Conservation (phyloP, 108 stramenopile genomes). For the Nitzschia inconspicua region DNA sequence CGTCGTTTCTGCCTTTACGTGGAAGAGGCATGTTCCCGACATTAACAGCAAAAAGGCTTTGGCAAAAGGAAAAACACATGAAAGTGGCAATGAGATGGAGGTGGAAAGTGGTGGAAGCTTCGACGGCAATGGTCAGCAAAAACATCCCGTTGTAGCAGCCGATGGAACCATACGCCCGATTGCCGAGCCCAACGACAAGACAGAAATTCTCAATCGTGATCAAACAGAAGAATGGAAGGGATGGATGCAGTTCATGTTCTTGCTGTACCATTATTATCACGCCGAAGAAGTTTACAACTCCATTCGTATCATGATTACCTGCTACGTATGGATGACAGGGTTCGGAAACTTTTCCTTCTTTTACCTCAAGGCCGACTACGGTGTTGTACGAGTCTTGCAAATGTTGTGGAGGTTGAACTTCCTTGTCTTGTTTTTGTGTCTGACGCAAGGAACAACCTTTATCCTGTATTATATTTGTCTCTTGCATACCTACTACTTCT, state of each 20-base stretch:
- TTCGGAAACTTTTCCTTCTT: slow-evolving; percentile 97
- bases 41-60: slow-evolving; percentile 7
- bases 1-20: slow-evolving; percentile 50
- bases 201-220: slow-evolving; percentile 89
- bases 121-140: not conserved
- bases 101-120: not conserved
- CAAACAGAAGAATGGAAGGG: slow-evolving; percentile 99
- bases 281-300: slow-evolving; percentile 94
- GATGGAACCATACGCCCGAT: slow-evolving; percentile 17
- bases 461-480: slow-evolving; percentile 99
- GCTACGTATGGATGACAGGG: slow-evolving; percentile 99
- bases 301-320: slow-evolving; percentile 96
- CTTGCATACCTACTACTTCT: slow-evolving; percentile 96
- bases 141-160: too few species aligned
- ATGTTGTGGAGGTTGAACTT: slow-evolving; percentile 99
- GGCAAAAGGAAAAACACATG: not conserved
- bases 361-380: slow-evolving; percentile 90
- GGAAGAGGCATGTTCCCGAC: slow-evolving; percentile 33
- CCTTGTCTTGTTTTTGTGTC: slow-evolving; percentile 87
- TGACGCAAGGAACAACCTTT: slow-evolving; percentile 91
- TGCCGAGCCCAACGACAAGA: slow-evolving; percentile 44
- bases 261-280: slow-evolving; percentile 97
- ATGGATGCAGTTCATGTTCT: slow-evolving; percentile 98
- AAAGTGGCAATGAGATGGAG: not conserved
- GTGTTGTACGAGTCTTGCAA: slow-evolving; percentile 86